Conservation (phyloP, 805 yeast genomes). For the Nakazawaea wickerhamii region DNA sequence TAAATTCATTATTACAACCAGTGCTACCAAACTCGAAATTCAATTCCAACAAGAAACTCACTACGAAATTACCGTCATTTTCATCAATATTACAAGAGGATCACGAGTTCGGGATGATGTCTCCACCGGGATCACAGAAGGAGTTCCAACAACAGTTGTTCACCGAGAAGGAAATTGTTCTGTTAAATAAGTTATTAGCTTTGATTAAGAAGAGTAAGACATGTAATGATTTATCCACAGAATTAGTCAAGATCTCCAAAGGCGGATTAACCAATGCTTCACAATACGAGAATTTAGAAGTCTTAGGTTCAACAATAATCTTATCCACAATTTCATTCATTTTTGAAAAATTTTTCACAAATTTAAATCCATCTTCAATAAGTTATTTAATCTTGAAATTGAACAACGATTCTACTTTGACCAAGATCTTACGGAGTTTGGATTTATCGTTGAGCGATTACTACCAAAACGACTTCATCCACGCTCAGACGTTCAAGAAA, state of each 20-base stretch:
- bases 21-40: conserved; percentile 1
- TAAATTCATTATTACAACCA: conserved; percentile 35
- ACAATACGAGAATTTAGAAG: conserved; percentile 41
- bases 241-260: conserved; percentile 10
- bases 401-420: conserved; percentile 32
- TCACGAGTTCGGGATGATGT: conserved; percentile 20
- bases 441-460: conserved; percentile 23
- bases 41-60: not conserved
- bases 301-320: conserved; percentile 53
- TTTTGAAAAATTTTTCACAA: conserved; percentile 56
- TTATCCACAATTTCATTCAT: conserved; percentile 53
- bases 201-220: conserved; percentile 59
- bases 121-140: not conserved
- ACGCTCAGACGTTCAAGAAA: conserved; percentile 49
- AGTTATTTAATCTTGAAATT: conserved; percentile 37
- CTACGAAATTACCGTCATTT: conserved; percentile 12
- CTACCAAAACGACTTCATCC: conserved; percentile 38
- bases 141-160: not conserved
- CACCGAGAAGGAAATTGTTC: conserved; percentile 7
- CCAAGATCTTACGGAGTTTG: conserved; percentile 40
- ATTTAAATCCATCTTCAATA: conserved; percentile 49
- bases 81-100: conserved; percentile 19
- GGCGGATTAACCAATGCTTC: conserved; percentile 14
- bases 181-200: conserved; percentile 32
- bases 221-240: conserved; percentile 42